Base-by-base conservation (phyloP, 164 flowering plant species). In the Tetracentron sinense region DNA sequence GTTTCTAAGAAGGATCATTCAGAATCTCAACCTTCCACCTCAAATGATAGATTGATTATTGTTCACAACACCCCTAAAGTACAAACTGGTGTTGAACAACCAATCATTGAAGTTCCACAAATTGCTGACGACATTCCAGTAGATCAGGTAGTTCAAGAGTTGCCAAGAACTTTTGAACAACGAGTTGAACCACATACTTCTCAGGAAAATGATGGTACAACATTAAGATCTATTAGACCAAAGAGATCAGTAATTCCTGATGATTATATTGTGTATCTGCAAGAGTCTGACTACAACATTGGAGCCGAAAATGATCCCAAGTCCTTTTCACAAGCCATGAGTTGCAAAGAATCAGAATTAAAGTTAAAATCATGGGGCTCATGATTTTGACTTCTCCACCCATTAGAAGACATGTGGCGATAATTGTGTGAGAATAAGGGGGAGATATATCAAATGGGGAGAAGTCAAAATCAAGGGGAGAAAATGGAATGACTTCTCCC, bases 271-370 rank as follows among this genome's bases (percentile, higher is more conserved):
- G 49, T 64, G 54, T 65, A 65, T 47, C 59, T 56, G 49, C 46
- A 65, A 56, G 68, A 65, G 22, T 11, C 11, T 29, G 48, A 65
- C 21, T n/a, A 44, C 19, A 55, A 65, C 21, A 29, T 46, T 56
- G 46, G 67, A 54, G 60, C 35, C 16, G 22, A 56, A 65, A 56
- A 65, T 56, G 61, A 65, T 66, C 64, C 63, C 26, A 4, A 52
- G 19, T 58, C 25, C 2, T 66, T 66, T 60, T 51, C 42, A 52
- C 48, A 66, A 51, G 64, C 59, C 29, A 66, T 66, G 63, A 61
- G 27, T 68, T 54, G 58, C 23, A 31, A 57, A 57, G 42, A 57
- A 28, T 57, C 60, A 23, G 20, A 22, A 53, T 22, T 53, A 53
- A n/a, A n/a, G n/a, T n/a, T n/a, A n/a, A n/a, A n/a, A n/a, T n/a